phyloP scores from a whole-genome alignment of 116 monocot genomes.

The Cymodocea nodosa region DNA sequence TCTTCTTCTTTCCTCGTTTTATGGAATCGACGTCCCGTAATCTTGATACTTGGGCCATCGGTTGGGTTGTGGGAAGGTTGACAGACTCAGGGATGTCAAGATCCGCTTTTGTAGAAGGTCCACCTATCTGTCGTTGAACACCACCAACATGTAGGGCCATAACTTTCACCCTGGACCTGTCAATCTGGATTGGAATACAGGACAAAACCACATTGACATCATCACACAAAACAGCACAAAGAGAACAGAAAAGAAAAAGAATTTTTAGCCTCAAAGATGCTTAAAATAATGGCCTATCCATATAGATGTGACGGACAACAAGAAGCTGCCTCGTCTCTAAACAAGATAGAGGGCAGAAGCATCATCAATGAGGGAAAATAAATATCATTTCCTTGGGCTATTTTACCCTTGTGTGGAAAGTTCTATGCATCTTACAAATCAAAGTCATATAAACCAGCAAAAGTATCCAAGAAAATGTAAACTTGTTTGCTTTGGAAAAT shows the following conservation, averaged over 20 bases:
- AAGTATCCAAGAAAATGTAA: no score
- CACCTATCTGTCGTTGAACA: constrained; percentile 21
- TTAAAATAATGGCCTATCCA: not conserved
- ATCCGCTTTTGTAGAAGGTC: constrained; percentile 37
- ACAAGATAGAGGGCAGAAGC: no score
- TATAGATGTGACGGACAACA: not conserved
- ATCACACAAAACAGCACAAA: not conserved
- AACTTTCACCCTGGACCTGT: constrained; percentile 39
- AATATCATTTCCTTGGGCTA: no score
- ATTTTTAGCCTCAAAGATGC: not conserved
- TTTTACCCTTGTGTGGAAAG: no score
- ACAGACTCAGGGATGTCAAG: constrained; percentile 90
- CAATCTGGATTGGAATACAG: constrained; percentile 32
- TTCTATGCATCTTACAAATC: no score
- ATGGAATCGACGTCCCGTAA: constrained; percentile 26
- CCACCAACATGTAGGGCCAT: constrained; percentile 28
- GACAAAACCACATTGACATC: no score
- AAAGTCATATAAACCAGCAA: no score
- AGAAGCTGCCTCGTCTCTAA: no score
- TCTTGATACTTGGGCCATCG: constrained; percentile 20
- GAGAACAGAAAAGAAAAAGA: not conserved
- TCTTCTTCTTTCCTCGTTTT: constrained; percentile 9
- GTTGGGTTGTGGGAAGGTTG: constrained; percentile 29
- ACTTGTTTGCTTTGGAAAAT: no score
- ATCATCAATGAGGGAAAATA: no score